These are phyloP conservation scores for Royoungia palumana DNA, from an alignment of 768 basidiomycete genomes.

Conservation along the genomic window DNA sequence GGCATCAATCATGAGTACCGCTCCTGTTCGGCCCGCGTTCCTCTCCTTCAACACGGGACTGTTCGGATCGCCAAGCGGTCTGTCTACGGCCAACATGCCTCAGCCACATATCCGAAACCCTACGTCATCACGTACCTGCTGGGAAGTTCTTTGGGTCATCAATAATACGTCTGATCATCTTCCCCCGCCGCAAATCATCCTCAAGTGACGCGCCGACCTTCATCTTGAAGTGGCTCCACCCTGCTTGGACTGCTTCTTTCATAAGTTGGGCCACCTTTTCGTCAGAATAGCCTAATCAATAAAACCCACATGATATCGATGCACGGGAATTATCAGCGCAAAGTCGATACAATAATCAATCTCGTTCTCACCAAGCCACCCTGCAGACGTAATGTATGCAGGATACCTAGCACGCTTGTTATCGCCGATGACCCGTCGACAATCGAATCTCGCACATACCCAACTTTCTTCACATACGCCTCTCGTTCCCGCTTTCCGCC, in stretches of 20 bases:
- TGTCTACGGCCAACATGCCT: conserved; percentile 24
- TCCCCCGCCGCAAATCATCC: conserved; percentile 80
- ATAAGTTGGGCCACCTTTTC: conserved; percentile 84
- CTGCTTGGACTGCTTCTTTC: conserved; percentile 74
- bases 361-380: conserved; percentile 65
- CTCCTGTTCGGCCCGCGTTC: conserved; percentile 90
- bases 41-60: conserved; percentile 66
- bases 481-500: conserved; percentile 75
- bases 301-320: not conserved
- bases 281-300: conserved; percentile 67
- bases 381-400: conserved; percentile 87
- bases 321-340: not conserved
- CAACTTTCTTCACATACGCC: conserved; percentile 61
- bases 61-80: conserved; percentile 44
- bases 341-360: not conserved
- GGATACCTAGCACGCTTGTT: conserved; percentile 59
- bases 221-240: conserved; percentile 99
- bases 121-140: conserved; percentile 45
- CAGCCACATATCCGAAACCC: not conserved
- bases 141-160: conserved; percentile 73
- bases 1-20: conserved; percentile 92
- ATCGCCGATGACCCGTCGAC: conserved; percentile 2
- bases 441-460: conserved; percentile 36
- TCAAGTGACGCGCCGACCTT: conserved; percentile 85
- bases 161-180: conserved; percentile 85